phyloP scores from a whole-genome alignment of 129 eudicot species.

The Helianthus tuberosus region DNA sequence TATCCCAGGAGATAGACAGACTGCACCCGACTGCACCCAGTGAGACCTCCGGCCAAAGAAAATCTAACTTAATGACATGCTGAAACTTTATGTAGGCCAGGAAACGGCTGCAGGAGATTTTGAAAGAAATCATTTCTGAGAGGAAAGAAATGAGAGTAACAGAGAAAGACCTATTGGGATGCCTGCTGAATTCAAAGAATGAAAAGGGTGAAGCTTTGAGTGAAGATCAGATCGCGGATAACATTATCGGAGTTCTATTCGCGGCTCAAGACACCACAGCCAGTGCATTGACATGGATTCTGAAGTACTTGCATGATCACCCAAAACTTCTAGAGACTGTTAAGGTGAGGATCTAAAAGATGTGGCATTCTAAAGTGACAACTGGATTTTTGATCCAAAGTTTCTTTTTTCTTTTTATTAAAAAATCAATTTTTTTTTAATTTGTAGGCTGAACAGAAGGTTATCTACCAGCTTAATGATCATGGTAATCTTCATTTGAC shows the following conservation, averaged over 20 bases:
- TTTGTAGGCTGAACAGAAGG: slow-evolving; percentile 58
- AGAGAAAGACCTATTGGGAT: slow-evolving; percentile 45
- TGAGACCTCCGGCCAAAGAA: no score
- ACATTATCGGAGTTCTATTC: slow-evolving; percentile 61
- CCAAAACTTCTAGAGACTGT: slow-evolving; percentile 50
- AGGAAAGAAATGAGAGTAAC: slow-evolving; percentile 48
- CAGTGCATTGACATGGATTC: slow-evolving; percentile 63
- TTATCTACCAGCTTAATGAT: slow-evolving; percentile 37
- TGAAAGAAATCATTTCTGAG: slow-evolving; percentile 40
- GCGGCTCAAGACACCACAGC: slow-evolving; percentile 74
- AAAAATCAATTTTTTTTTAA: slow-evolving; percentile 12
- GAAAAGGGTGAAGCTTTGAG: slow-evolving; percentile 40
- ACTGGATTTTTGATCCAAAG: not conserved
- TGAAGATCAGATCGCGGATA: slow-evolving; percentile 60
- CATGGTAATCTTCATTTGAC: slow-evolving; percentile 44
- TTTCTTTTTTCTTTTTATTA: not conserved
- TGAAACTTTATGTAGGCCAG: slow-evolving; percentile 40
- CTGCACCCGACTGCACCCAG: no score
- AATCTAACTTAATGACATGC: not conserved
- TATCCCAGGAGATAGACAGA: no score
- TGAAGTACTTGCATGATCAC: slow-evolving; percentile 54
- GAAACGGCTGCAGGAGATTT: slow-evolving; percentile 43
- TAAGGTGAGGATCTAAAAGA: slow-evolving; percentile 36
- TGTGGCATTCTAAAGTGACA: not conserved
- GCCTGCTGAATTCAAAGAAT: slow-evolving; percentile 46